Conservation (phyloP, 805 yeast species). For the Ogataea siamensis region DNA sequence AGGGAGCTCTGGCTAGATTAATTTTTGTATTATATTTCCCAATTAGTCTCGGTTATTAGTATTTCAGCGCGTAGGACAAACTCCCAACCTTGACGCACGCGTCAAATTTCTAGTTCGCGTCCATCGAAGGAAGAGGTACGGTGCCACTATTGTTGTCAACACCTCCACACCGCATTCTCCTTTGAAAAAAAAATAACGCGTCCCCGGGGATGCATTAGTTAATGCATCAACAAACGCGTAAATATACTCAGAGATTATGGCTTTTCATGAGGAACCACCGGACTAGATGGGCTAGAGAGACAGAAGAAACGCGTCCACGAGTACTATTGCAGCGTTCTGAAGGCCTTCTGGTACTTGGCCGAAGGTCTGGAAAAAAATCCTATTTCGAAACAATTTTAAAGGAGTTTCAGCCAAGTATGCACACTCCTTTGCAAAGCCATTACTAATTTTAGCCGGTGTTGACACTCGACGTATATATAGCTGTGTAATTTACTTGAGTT, state of each 20-base stretch:
- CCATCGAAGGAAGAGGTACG: not conserved
- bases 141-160: not conserved
- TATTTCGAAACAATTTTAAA: slow-evolving; percentile 5
- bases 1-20: slow-evolving; percentile 33
- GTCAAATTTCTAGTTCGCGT: slow-evolving; percentile 4
- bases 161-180: slow-evolving; percentile 4
- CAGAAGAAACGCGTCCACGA: too few species aligned
- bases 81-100: not conserved
- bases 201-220: slow-evolving; percentile 3
- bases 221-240: slow-evolving; percentile 9
- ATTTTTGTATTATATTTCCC: slow-evolving; percentile 1
- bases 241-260: not conserved
- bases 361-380: too few species aligned
- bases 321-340: too few species aligned
- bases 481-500: slow-evolving; percentile 1
- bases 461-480: slow-evolving; percentile 5
- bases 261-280: too few species aligned
- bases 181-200: slow-evolving; percentile 6
- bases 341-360: too few species aligned
- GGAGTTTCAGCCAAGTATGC: slow-evolving; percentile 17
- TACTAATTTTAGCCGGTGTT: slow-evolving; percentile 11
- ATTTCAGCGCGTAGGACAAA: not conserved
- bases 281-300: too few species aligned
- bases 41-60: not conserved
- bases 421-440: slow-evolving; percentile 12